These are phyloP conservation scores for Myriosclerotinia scirpicola DNA, from an alignment of 2,329 filamentous ascomycete genomes.

Conservation along the genomic window DNA sequence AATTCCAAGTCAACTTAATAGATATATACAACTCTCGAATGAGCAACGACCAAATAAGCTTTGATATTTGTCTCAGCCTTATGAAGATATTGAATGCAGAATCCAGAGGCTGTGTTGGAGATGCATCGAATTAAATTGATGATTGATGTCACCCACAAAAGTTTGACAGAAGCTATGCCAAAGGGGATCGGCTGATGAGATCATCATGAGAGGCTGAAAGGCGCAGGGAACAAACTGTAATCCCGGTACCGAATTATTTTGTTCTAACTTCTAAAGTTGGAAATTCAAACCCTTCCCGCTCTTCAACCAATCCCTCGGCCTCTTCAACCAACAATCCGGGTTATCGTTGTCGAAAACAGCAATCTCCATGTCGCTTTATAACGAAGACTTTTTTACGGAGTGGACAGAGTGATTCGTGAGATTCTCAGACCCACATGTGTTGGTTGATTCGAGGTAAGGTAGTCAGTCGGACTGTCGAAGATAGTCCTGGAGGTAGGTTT, in stretches of 20 bases:
- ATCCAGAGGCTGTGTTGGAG: constrained; percentile 1
- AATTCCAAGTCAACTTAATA: not conserved
- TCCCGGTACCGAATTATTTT: not conserved
- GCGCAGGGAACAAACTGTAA: constrained; percentile 2
- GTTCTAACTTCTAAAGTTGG: not conserved
- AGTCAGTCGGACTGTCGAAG: not conserved
- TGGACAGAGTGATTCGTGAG: not conserved
- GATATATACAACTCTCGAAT: not conserved
- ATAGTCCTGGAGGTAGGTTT: not conserved
- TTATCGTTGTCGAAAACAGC: not conserved
- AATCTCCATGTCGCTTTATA: not conserved
- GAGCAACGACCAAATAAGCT: not conserved
- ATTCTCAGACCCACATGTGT: not conserved
- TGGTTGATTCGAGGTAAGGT: not conserved
- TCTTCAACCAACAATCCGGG: not conserved
- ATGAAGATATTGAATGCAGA: not conserved
- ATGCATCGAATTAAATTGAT: no score
- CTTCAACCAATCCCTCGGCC: constrained; percentile 5
- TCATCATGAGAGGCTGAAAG: no score
- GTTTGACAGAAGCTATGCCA: not conserved
- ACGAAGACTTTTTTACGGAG: not conserved
- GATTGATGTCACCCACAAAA: not conserved
- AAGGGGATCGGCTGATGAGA: no score
- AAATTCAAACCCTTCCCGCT: not conserved
- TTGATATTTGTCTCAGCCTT: not conserved